Conservation (phyloP, 495 filamentous ascomycete genomes). For the Talaromyces nanjingensis region DNA sequence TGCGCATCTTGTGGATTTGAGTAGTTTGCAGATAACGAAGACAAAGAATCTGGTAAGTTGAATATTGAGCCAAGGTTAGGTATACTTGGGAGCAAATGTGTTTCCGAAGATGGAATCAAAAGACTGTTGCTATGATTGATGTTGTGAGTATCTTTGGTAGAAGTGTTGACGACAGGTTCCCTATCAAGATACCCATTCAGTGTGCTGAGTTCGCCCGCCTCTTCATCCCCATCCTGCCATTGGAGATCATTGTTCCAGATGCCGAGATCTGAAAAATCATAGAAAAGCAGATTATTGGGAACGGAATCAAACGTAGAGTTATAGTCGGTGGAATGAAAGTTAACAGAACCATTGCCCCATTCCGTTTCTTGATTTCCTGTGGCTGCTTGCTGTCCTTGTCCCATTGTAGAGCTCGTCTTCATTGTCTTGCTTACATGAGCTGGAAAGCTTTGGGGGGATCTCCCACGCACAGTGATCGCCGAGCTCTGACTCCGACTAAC, state of each 20-base stretch:
- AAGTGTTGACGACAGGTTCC: not conserved
- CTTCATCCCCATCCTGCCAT: not conserved
- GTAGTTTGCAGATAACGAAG: not conserved
- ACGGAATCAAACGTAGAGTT: not conserved
- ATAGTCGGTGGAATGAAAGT: not conserved
- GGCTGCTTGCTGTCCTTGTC: not conserved
- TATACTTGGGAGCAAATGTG: not conserved
- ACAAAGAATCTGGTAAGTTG: slow-evolving; percentile 4
- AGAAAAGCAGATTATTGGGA: slow-evolving; percentile 2
- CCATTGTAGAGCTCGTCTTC: not conserved
- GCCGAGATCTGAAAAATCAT: slow-evolving; percentile 6
- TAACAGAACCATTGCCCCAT: not conserved
- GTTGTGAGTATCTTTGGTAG: not conserved
- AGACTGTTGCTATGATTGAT: not conserved
- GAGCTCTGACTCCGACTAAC: not conserved
- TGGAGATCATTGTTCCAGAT: not conserved
- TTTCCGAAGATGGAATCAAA: slow-evolving; percentile 5
- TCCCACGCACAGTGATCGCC: slow-evolving; percentile 5
- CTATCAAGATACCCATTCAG: not conserved
- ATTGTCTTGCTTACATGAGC: not conserved
- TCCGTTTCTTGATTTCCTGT: not conserved
- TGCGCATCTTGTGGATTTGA: not conserved
- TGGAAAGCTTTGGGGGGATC: slow-evolving; percentile 7
- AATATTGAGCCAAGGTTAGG: slow-evolving; percentile 7
- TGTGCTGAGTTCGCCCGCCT: not conserved